Evolutionary conservation across 2,329 filamentous ascomycete species (phyloP).

Genomic region (Arthroderma sp.): DNA sequence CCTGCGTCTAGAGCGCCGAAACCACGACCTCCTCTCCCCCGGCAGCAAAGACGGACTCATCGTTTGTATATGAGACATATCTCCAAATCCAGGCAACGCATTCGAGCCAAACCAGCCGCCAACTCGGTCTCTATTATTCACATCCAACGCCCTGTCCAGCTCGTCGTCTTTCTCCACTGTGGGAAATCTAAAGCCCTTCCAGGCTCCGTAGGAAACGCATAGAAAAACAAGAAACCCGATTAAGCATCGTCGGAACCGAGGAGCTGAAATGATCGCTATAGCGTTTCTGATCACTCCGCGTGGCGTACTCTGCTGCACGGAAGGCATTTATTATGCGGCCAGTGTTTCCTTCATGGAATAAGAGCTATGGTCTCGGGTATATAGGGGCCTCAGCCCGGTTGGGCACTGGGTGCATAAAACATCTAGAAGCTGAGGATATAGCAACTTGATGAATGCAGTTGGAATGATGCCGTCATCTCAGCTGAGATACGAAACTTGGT

Average conservation of each 20-base stretch:
- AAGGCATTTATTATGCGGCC: background rate
- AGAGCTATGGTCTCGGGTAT: too few relatives aligned
- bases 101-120: slow-evolving; percentile 39
- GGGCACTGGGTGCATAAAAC: too few relatives aligned
- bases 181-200: slow-evolving; percentile 25
- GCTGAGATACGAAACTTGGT: too few relatives aligned
- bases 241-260: slow-evolving; percentile 32
- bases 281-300: background rate
- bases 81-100: slow-evolving; percentile 36
- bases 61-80: slow-evolving; percentile 40
- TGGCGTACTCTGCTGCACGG: background rate
- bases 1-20: slow-evolving; percentile 37
- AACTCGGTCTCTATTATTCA: slow-evolving; percentile 18
- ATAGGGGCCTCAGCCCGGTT: too few relatives aligned
- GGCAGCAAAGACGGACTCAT: slow-evolving; percentile 40
- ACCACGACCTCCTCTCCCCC: slow-evolving; percentile 20
- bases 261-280: slow-evolving; percentile 27
- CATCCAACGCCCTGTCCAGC: slow-evolving; percentile 24
- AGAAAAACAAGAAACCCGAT: slow-evolving; percentile 27
- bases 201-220: slow-evolving; percentile 23
- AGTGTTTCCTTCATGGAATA: too few relatives aligned
- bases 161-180: slow-evolving; percentile 23
- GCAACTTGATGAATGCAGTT: too few relatives aligned
- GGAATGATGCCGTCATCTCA: too few relatives aligned
- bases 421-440: too few relatives aligned